These are phyloP conservation scores for Mycena capillaripes DNA, from an alignment of 768 basidiomycete genomes.

Conservation along the genomic window DNA sequence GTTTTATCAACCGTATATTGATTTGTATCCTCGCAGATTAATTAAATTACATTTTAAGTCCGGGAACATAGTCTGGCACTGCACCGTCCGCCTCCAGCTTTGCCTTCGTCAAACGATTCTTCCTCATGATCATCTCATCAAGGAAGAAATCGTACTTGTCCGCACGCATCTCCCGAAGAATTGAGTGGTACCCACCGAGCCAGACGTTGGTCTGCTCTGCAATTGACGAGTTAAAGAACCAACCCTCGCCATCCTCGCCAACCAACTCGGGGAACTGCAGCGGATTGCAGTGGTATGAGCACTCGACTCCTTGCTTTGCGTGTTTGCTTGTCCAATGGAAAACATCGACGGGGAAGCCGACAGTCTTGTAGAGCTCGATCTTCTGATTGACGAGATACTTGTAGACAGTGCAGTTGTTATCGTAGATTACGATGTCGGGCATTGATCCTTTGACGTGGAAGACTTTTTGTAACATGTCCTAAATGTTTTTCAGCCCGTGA, in stretches of 20 bases:
- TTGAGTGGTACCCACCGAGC: constrained; percentile 38
- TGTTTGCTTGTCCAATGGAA: constrained; percentile 19
- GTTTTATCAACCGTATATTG: too few species aligned
- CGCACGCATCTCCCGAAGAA: constrained; percentile 40
- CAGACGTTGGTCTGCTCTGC: constrained; percentile 47
- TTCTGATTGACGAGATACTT: neutral
- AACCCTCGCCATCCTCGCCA: constrained; percentile 33
- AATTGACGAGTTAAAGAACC: constrained; percentile 48
- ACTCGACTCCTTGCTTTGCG: constrained; percentile 18
- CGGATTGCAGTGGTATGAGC: constrained; percentile 33
- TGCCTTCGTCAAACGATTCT: too few species aligned
- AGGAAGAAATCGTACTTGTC: constrained; percentile 35
- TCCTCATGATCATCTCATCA: too few species aligned
- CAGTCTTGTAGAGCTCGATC: neutral
- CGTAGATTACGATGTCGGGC: constrained; percentile 37
- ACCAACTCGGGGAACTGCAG: constrained; percentile 38
- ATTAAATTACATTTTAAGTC: too few species aligned
- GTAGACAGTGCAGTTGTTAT: constrained; percentile 40
- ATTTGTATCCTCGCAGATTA: too few species aligned
- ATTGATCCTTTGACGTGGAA: constrained; percentile 11
- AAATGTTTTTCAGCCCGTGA: too few species aligned
- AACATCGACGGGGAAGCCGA: constrained; percentile 23
- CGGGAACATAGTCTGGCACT: too few species aligned
- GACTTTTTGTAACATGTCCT: constrained; percentile 11
- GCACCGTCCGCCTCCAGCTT: too few species aligned